A percentile compares a stretch with the other conserved stretches of the same genome.
Conservation (phyloP, 495 filamentous ascomycete species). For the Thozetella sp. region DNA sequence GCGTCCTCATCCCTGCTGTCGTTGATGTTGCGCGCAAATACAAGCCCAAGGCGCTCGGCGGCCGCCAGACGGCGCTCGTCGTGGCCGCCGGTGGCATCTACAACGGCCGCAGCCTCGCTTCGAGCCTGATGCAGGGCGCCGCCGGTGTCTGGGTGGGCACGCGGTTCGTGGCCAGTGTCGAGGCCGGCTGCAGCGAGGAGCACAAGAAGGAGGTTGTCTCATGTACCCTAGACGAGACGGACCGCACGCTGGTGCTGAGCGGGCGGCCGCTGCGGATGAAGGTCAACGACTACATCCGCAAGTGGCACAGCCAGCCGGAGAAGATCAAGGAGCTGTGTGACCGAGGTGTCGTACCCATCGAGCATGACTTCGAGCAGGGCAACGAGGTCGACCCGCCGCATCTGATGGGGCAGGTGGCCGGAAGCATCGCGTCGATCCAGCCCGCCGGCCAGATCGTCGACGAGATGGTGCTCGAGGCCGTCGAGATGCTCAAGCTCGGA, state of each 20-base stretch:
- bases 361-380: slow-evolving; percentile 76
- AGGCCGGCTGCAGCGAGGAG: slow-evolving; percentile 74
- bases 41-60: slow-evolving; percentile 46
- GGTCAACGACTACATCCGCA: slow-evolving; percentile 78
- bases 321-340: slow-evolving; percentile 73
- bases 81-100: slow-evolving; percentile 77
- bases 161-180: slow-evolving; percentile 75
- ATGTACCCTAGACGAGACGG: slow-evolving; percentile 73
- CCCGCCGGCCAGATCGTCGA: slow-evolving; percentile 81
- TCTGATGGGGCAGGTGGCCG: slow-evolving; percentile 93
- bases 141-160: slow-evolving; percentile 84
- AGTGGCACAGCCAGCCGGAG: slow-evolving; percentile 74
- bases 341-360: slow-evolving; percentile 75
- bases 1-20: slow-evolving; percentile 72
- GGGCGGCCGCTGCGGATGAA: slow-evolving; percentile 79
- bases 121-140: slow-evolving; percentile 73
- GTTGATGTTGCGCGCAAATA: slow-evolving; percentile 72
- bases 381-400: slow-evolving; percentile 80
- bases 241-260: slow-evolving; percentile 75
- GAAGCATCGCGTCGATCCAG: slow-evolving; percentile 69
- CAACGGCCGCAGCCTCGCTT: slow-evolving; percentile 71
- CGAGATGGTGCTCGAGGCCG: slow-evolving; percentile 84
- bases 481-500: slow-evolving; percentile 64
- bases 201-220: slow-evolving; percentile 83
- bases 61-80: slow-evolving; percentile 59